Base-by-base conservation (phyloP, 352 stramenopile genomes). In the Globisporangium alternatum region DNA sequence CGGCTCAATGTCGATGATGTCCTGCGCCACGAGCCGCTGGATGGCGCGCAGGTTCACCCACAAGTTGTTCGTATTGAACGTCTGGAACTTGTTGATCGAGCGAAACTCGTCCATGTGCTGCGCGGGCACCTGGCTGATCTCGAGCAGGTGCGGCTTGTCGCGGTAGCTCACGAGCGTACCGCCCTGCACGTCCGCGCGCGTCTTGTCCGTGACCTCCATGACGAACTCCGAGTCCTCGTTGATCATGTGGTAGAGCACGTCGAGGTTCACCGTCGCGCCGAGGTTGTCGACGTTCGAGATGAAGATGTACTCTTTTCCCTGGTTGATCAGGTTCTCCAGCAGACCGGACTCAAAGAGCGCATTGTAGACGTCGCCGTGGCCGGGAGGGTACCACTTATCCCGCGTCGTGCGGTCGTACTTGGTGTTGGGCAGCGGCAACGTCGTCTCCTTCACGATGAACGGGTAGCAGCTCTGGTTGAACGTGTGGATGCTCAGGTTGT, bases 61-160 rank as follows among this genome's bases (percentile, higher is more conserved):
- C 21, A 99, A 76, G 69, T 99, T 99, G 80, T 99, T 99, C 56
- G 98, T 99, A 79, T 99, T 99, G 87, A 99, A 99, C 62, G 95
- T 99, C 54, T 93, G 81, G 74, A 99, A 98, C 74, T 97, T 98
- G 78, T 88, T 95, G 66, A 98, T 96, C 64, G 84, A 86, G 25
- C 86, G 82, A 64, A 99, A 99, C 47, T 95, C 86, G 51, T 89
- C 85, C 78, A 99, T 89, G 70, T 99, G 96, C 49, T 98, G 84
- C 25, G 93, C 77, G 7, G 96, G 90, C 67, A 98, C 98, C 80
- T 99, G 98, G 44, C 96, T 98, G 57, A 93, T 97, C 81, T 99
- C 98, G 30, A 98, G 81, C 66, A 99, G 83, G 69, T 99, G 96
- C 37, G 98, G 90, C 56, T 97, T 97, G 47, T 88, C 88, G 55